Percentiles rank a stretch among this genome's conserved stretches.
Evolutionary conservation across 345 rosid genomes (phyloP).

Genomic region (Eutrema heterophyllum): DNA sequence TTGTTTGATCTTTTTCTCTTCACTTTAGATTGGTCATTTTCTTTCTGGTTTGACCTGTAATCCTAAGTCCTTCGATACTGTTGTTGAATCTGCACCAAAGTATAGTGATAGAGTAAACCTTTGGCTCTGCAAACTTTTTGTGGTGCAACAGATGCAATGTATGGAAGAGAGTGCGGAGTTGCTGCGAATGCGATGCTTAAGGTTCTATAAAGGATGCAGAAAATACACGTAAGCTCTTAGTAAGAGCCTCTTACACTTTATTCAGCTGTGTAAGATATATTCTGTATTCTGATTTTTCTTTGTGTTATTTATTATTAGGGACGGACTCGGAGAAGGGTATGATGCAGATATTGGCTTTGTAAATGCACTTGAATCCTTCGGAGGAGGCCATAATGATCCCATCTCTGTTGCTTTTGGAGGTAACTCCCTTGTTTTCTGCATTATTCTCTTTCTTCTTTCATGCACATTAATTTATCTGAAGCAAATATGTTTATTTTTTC

Average conservation of each 20-base stretch:
- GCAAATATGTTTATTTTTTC: not conserved
- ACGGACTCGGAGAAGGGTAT: conserved; percentile 65
- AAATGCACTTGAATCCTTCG: conserved; percentile 66
- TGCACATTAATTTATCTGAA: not conserved
- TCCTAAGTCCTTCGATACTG: not conserved
- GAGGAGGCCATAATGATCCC: conserved; percentile 72
- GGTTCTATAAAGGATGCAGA: conserved; percentile 60
- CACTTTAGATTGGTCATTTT: not conserved
- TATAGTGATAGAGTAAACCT: not conserved
- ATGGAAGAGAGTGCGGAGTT: conserved; percentile 62
- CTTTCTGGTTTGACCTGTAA: not conserved
- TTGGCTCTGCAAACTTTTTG: not conserved
- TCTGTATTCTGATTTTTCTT: not conserved
- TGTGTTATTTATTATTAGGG: conserved; percentile 33
- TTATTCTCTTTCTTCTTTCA: not conserved
- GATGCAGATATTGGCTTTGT: conserved; percentile 61
- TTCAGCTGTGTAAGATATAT: not conserved
- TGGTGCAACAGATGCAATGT: conserved; percentile 47
- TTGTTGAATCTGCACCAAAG: not conserved
- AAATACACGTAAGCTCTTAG: conserved; percentile 52
- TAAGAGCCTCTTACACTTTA: not conserved
- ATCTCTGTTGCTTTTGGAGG: conserved; percentile 74
- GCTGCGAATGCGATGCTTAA: conserved; percentile 50
- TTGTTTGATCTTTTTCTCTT: not conserved
- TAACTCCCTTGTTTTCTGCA: not conserved